These are phyloP conservation scores for Naganishia antarctica DNA, from an alignment of 768 basidiomycete species.

Conservation along the genomic window DNA sequence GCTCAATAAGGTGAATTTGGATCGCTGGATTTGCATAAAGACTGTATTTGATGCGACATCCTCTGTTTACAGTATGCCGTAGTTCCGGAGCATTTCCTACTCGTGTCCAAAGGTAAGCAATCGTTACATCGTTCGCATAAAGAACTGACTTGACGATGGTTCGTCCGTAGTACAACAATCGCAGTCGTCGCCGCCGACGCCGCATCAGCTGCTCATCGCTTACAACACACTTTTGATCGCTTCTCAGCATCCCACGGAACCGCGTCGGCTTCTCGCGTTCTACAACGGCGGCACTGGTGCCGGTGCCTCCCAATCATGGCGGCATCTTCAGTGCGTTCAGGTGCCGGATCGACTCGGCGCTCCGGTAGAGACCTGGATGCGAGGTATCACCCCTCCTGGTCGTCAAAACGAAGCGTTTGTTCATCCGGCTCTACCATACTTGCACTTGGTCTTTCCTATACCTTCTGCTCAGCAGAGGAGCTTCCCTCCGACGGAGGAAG, in stretches of 20 bases:
- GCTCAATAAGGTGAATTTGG: constrained; percentile 38
- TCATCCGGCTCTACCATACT: constrained; percentile 65
- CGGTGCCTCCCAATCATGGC: constrained; percentile 85
- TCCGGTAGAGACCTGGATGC: constrained; percentile 70
- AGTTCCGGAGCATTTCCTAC: constrained; percentile 76
- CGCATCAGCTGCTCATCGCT: constrained; percentile 69
- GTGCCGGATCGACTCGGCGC: constrained; percentile 58
- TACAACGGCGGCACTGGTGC: constrained; percentile 70
- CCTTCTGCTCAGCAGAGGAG: constrained; percentile 30
- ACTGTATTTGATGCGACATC: background rate
- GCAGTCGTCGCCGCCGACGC: constrained; percentile 73
- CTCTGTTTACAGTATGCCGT: constrained; percentile 58
- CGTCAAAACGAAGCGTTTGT: constrained; percentile 67
- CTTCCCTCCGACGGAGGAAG: constrained; percentile 35
- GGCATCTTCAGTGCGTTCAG: constrained; percentile 83
- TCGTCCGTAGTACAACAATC: constrained; percentile 44
- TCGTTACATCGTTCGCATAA: background rate
- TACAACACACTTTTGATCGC: constrained; percentile 72
- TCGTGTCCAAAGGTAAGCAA: constrained; percentile 73
- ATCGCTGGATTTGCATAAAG: background rate
- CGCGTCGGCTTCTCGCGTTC: constrained; percentile 63
- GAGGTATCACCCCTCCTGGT: constrained; percentile 48
- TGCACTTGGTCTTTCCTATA: constrained; percentile 44
- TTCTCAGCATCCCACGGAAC: constrained; percentile 54
- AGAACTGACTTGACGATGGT: background rate